phyloP scores from a whole-genome alignment of 305 asterid species.

The Withania somnifera region DNA sequence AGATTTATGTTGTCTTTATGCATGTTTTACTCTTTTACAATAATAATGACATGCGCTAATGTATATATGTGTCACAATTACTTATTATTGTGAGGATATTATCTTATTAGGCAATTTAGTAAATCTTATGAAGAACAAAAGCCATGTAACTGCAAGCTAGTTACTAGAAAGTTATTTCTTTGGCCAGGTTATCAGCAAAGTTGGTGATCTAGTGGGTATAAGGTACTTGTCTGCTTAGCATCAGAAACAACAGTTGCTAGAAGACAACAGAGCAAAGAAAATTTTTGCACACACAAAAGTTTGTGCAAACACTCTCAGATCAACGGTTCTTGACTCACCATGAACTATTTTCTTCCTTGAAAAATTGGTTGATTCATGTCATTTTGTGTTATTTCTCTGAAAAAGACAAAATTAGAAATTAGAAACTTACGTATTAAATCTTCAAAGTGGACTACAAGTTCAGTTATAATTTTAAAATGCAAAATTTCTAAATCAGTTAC shows the following conservation, averaged over 20 bases:
- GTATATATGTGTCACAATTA: not conserved
- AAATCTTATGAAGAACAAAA: not conserved
- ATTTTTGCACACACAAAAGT: not conserved
- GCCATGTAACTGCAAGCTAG: no score
- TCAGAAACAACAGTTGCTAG: not conserved
- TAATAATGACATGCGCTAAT: not conserved
- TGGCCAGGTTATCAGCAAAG: constrained; percentile 39
- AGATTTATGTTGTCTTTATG: not conserved
- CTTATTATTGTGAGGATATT: not conserved
- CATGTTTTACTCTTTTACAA: not conserved
- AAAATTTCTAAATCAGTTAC: no score
- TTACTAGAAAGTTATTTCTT: not conserved
- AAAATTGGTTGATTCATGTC: not conserved
- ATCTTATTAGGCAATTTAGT: not conserved
- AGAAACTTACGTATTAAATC: not conserved
- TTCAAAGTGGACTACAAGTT: no score
- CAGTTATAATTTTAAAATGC: not conserved
- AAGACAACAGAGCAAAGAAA: not conserved
- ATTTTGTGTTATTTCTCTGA: not conserved
- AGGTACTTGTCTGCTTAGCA: constrained; percentile 7
- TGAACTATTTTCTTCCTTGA: not conserved
- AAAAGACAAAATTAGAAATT: not conserved
- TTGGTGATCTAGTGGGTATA: constrained; percentile 51
- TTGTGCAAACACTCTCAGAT: not conserved
- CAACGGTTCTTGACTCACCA: not conserved